Evolutionary conservation across 83 land plant species (phyloP).

Genomic region (Isoetes engelmannii): DNA sequence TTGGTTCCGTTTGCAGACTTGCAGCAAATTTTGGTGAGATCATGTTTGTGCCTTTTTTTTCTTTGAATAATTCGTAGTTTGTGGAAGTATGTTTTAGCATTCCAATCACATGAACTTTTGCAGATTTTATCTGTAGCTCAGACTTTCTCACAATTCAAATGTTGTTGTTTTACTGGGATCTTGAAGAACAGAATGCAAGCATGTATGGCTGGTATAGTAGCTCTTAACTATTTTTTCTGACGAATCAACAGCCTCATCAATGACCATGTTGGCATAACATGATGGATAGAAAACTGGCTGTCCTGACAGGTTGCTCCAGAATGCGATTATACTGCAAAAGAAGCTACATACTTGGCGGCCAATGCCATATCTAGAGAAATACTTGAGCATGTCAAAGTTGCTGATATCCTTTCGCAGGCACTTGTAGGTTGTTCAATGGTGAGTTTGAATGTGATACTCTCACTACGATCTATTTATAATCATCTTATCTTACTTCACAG

Average conservation of each 20-base stretch:
- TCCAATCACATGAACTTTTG: too few species aligned
- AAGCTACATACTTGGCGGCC: slow-evolving; percentile 26
- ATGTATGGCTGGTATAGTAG: slow-evolving; percentile 22
- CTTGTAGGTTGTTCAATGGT: slow-evolving; percentile 29
- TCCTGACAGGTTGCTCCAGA: slow-evolving; percentile 19
- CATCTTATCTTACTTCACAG: slow-evolving; percentile 4
- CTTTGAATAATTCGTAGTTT: neutral
- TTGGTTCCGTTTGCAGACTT: slow-evolving; percentile 31
- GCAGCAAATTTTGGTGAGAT: slow-evolving; percentile 31
- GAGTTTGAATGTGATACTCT: neutral
- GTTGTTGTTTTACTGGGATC: neutral
- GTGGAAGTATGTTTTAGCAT: neutral
- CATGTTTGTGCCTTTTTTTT: neutral
- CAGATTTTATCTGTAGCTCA: neutral
- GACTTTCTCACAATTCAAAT: neutral
- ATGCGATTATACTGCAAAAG: slow-evolving; percentile 21
- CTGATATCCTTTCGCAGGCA: slow-evolving; percentile 18
- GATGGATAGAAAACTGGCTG: neutral
- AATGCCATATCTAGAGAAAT: slow-evolving; percentile 16
- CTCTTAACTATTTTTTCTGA: neutral
- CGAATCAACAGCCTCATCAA: neutral
- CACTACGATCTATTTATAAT: neutral
- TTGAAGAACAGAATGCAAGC: slow-evolving; percentile 3
- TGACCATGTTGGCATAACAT: neutral
- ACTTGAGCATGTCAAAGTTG: slow-evolving; percentile 16